Base-by-base conservation (phyloP, 257 asterid species). In the Verbena officinalis region DNA sequence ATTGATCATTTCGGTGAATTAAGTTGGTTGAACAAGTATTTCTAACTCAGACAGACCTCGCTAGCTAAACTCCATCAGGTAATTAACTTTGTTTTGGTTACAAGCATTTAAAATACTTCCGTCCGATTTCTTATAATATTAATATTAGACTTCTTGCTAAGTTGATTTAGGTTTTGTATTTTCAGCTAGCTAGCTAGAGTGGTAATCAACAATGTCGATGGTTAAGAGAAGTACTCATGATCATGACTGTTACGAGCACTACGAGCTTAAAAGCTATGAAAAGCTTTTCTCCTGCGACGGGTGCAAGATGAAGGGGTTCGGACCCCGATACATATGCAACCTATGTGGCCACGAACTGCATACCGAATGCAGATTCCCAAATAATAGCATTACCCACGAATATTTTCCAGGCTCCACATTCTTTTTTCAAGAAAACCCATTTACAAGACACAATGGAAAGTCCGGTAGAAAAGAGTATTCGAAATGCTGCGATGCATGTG, bases 301-400 rank as follows among this genome's bases (percentile, higher is more conserved):
- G 9, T 78, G 83, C 80, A 78, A 61, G 68, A 68, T 19, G 64
- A 21, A 62, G 36, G 83, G 83, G 20, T 66, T 48, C 34, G 83
- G 80, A 0, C 27, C 24, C 8, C 22, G 77, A n/a, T 49, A 60
- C n/a, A 7, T 2, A 0, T 78, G 84, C 57, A 19, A 15, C 2
- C 58, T 53, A 2, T 71, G 78, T 17, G 65, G 70, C 3, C 42
- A 38, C 0, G 72, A 67, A 33, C 68, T 75, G 13, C 76, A 74
- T 63, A 39, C 10, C 20, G 71, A 64, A 56, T 78, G 80, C 33
- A 27, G 56, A 30, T 7, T 2, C 14, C 77, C 75, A 2, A 16
- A 12, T 1, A 0, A 9, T 1, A 17, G 16, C 20, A 40, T 50
- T 8, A 7, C 73, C 30, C 73, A 62, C 21, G 73, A 75, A 9